Percentiles rank a stretch among this genome's conserved stretches.
phyloP scores from a whole-genome alignment of 768 basidiomycete species.

The Hydnomerulius pinastri region DNA sequence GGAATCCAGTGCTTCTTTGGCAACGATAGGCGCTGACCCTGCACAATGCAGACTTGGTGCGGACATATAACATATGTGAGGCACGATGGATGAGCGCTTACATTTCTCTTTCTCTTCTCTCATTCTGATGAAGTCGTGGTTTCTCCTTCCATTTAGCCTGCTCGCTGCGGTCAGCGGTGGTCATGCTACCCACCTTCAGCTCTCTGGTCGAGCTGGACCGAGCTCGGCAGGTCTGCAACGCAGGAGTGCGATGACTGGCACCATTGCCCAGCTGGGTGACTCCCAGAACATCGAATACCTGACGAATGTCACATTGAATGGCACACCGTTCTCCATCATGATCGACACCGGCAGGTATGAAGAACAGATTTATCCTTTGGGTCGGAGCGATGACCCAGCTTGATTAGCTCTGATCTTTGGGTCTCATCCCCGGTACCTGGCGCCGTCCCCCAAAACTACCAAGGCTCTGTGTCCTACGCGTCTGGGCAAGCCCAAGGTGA shows the following conservation, averaged over 20 bases:
- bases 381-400: slow-evolving; percentile 42
- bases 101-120: neutral
- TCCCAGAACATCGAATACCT: slow-evolving; percentile 36
- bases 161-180: slow-evolving; percentile 7
- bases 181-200: slow-evolving; percentile 14
- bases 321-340: slow-evolving; percentile 31
- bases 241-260: slow-evolving; percentile 31
- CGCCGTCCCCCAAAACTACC: slow-evolving; percentile 40
- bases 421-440: slow-evolving; percentile 47
- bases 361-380: neutral
- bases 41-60: too few species aligned
- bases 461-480: slow-evolving; percentile 51
- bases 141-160: slow-evolving; percentile 7
- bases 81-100: neutral
- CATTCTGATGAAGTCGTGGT: slow-evolving; percentile 12
- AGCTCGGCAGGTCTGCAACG: slow-evolving; percentile 14
- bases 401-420: slow-evolving; percentile 63
- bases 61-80: neutral
- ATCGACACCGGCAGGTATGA: slow-evolving; percentile 50
- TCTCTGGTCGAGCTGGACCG: slow-evolving; percentile 15
- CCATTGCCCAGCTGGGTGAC: slow-evolving; percentile 28
- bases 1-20: neutral
- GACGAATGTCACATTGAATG: slow-evolving; percentile 44
- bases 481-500: slow-evolving; percentile 53
- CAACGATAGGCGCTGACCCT: neutral